Evolutionary conservation across 768 basidiomycete genomes (phyloP).

Genomic region (Mycena chlorophos): DNA sequence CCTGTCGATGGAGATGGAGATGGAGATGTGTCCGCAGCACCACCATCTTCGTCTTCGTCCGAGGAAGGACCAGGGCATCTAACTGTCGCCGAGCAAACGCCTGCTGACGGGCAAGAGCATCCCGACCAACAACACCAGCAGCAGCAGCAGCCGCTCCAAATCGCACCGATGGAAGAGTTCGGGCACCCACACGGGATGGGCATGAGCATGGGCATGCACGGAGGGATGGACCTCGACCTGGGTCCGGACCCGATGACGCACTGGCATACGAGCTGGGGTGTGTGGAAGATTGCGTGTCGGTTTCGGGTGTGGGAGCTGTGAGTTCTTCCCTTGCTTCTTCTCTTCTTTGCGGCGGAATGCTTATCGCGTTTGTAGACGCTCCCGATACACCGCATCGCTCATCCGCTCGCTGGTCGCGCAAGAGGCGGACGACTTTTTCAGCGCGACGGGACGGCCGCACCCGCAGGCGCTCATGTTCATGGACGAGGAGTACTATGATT

Average conservation of each 20-base stretch:
- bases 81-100: not conserved
- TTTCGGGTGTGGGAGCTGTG: slow-evolving; percentile 21
- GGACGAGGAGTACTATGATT: slow-evolving; percentile 25
- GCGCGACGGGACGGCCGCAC: slow-evolving; percentile 13
- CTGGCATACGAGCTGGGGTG: slow-evolving; percentile 15
- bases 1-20: not conserved
- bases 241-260: slow-evolving; percentile 13
- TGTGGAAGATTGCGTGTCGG: slow-evolving; percentile 24
- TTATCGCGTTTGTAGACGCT: not conserved
- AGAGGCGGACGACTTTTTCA: slow-evolving; percentile 22
- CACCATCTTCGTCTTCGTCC: not conserved
- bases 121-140: not conserved
- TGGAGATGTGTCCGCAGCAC: not conserved
- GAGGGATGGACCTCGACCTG: slow-evolving; percentile 11
- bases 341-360: not conserved
- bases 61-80: not conserved
- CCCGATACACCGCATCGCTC: slow-evolving; percentile 16
- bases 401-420: slow-evolving; percentile 23
- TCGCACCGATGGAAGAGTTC: not conserved
- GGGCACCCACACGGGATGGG: not conserved
- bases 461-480: slow-evolving; percentile 20
- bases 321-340: slow-evolving; percentile 2
- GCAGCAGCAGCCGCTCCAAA: not conserved
- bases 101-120: not conserved
- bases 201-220: not conserved